These are phyloP conservation scores for Botryotinia calthae DNA, from an alignment of 2,329 filamentous ascomycete genomes.

Conservation along the genomic window DNA sequence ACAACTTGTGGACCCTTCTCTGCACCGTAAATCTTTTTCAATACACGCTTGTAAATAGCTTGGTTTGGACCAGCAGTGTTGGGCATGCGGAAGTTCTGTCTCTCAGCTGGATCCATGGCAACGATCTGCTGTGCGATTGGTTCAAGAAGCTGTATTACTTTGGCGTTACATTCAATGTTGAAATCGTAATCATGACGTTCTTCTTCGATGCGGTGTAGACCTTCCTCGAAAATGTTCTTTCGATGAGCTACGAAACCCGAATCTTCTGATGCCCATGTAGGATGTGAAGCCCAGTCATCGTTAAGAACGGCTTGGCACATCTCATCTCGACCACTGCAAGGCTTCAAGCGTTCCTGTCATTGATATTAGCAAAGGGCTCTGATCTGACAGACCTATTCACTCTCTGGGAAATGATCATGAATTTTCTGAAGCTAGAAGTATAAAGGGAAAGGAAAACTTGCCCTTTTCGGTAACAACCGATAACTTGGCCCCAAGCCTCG, in stretches of 20 bases:
- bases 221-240: constrained; percentile 94
- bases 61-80: constrained; percentile 87
- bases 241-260: constrained; percentile 96
- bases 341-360: constrained; percentile 73
- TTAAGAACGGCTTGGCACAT: constrained; percentile 92
- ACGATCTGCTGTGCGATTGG: constrained; percentile 90
- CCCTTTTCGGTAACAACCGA: constrained; percentile 80
- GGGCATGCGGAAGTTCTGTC: constrained; percentile 74
- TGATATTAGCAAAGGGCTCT: constrained; percentile 11
- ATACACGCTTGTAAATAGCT: constrained; percentile 93
- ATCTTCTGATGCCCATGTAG: constrained; percentile 97
- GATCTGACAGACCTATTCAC: not conserved
- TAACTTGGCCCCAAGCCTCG: constrained; percentile 95
- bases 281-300: constrained; percentile 97
- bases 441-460: constrained; percentile 41
- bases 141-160: constrained; percentile 93
- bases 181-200: constrained; percentile 98
- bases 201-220: constrained; percentile 92
- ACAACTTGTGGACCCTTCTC: constrained; percentile 84
- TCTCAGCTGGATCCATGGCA: constrained; percentile 70
- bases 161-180: constrained; percentile 91
- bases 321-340: constrained; percentile 91
- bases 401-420: not conserved
- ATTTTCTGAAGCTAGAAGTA: not conserved
- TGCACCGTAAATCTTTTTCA: constrained; percentile 93